phyloP scores from a whole-genome alignment of 371 early-diverging fungal genomes.

The Apophysomyces sp. region DNA sequence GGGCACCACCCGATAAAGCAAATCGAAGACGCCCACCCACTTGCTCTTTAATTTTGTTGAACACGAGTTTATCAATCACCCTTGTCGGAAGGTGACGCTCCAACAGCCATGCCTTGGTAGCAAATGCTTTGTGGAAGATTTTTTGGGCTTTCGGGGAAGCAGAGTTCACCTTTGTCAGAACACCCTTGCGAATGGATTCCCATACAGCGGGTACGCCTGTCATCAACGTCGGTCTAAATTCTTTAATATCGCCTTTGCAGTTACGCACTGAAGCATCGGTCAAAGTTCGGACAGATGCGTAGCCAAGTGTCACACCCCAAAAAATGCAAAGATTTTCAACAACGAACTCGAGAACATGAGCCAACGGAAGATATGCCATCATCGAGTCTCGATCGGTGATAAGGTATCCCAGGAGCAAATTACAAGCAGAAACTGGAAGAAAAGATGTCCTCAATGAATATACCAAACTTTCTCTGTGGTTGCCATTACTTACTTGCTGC shows the following conservation, averaged over 20 bases:
- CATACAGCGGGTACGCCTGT: conserved; percentile 93
- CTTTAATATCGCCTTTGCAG: conserved; percentile 93
- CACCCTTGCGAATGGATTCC: conserved; percentile 91
- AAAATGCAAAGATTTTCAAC: conserved; percentile 77
- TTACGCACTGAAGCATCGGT: conserved; percentile 90
- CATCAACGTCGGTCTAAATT: conserved; percentile 90
- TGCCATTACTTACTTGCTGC: conserved; percentile 52
- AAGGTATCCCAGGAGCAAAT: conserved; percentile 47
- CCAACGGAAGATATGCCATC: conserved; percentile 93
- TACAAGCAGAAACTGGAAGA: conserved; percentile 58
- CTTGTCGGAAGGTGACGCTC: conserved; percentile 67
- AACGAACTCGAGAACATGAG: conserved; percentile 89
- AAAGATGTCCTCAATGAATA: conserved; percentile 8
- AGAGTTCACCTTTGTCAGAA: conserved; percentile 68
- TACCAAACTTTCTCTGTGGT: too few relatives aligned
- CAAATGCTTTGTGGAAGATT: conserved; percentile 75
- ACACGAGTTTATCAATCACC: conserved; percentile 82
- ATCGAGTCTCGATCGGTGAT: conserved; percentile 59
- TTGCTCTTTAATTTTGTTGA: conserved; percentile 85
- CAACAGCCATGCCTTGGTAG: conserved; percentile 75
- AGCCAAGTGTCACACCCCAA: conserved; percentile 85
- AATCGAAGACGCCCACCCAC: conserved; percentile 92
- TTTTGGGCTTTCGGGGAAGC: conserved; percentile 65
- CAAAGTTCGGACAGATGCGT: conserved; percentile 84
- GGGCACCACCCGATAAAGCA: conserved; percentile 94